Base-by-base conservation (phyloP, 2,329 filamentous ascomycete species). In the Diaporthe sp. region DNA sequence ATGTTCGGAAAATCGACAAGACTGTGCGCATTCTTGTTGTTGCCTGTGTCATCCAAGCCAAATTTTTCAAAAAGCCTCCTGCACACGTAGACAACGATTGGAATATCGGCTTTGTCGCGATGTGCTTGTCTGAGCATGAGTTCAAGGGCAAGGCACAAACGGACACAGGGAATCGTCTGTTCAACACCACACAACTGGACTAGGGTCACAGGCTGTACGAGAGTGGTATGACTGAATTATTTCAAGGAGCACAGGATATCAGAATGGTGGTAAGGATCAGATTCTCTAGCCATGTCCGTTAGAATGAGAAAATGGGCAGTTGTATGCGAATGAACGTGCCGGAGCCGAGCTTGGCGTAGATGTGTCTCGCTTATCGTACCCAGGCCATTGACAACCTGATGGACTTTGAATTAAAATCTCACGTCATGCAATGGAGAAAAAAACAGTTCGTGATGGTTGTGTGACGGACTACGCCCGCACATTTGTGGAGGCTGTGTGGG, bases 121-220 rank as follows among this genome's bases (percentile, higher is more conserved):
- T 93, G 54, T 85, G 90, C 0, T 28, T 89, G 2, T 93, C 90
- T 0, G 81, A 87, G 0, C 92, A 90, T 68, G 87, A 87, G 77
- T 92, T 86, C 79, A 89, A 82, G 0, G 90, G 90, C 0, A 84
- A 75, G 1, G 86, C 87, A 0, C 79, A 61, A 0, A 91, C 88
- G 0, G 90, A 93, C 78, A 92, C 90, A 0, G 90, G 89, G 0
- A 87, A 92, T 76, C 85, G 89, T 6, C 81, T 92, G 2, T 92
- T 91, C 79, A 91, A 91, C 78, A 92, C 88, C 0, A 89, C 86
- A 5, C 81, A 87, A 77, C 75, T 89, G 66, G 77, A 78, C 60
- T 85, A 66, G 38, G 45, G 5, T 4, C 4, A 12, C 15, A 9
- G 45, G 33, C 5, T 10, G 17, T 10, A 7, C 12, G 9, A 25